Base-by-base conservation (phyloP, 2,329 filamentous ascomycete genomes). In the Ophiostoma sp. region DNA sequence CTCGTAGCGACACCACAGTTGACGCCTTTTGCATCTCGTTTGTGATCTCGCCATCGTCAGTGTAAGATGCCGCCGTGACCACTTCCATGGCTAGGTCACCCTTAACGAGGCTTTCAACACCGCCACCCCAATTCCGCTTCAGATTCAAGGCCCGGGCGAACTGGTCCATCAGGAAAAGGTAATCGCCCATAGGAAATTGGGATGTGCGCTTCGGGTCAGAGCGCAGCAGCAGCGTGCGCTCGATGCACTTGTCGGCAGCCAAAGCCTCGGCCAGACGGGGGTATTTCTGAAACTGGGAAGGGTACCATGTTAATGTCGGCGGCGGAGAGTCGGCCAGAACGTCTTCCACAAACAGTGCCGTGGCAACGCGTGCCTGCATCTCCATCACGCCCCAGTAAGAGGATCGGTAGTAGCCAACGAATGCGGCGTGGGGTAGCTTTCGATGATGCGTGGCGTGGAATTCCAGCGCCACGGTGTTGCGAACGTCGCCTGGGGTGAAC, bases 321-420 rank as follows among this genome's bases (percentile, higher is more conserved):
- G 1, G 77, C 74, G 0, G 78, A 62, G 3, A 76, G 78, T 90
- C 27, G 2, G 44, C 48, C 1, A 31, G 41, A 2, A 17, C 65
- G 4, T 72, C 71, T 2, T 65, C 60, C 23, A 60, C 68, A 41
- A 91, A 94, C 13, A 87, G 77, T 15, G 84, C 78, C 0, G 88
- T 83, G 6, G 94, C 80, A 72, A 91, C 84, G 0, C 90, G 85
- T 2, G 92, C 89, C 79, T 96, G 92, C 89, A 93, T 91, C 77
- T 95, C 92, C 84, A 94, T 93, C 0, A 93, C 88, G 0, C 90
- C 90, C 92, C 92, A 96, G 77, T 92, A 95, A 0, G 92, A 91
- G 0, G 90, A 90, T 72, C 92, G 86, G 76, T 96, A 96, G 78
- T 93, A 93, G 0, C 92, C 92, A 0, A 95, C 89, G 75, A 95